phyloP scores from a whole-genome alignment of 2,329 filamentous ascomycete genomes.

The Fusarium oxysporum region DNA sequence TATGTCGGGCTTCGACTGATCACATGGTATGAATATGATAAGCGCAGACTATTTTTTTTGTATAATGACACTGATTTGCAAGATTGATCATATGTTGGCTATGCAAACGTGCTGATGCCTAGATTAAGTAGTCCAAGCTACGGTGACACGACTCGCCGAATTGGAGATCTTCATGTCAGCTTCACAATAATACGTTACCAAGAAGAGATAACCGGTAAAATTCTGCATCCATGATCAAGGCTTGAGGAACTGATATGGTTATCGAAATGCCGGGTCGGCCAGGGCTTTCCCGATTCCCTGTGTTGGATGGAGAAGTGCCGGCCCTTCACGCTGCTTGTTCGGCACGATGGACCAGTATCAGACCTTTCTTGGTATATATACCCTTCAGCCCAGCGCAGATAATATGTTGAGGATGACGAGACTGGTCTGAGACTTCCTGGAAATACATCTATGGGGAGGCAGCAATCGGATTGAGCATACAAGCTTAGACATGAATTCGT shows the following conservation, averaged over 20 bases:
- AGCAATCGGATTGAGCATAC: not conserved
- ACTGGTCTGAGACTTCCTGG: not conserved
- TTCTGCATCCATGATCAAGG: not conserved
- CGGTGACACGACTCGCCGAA: not conserved
- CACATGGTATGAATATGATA: not conserved
- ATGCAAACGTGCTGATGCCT: not conserved
- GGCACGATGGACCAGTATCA: not conserved
- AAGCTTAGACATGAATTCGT: not conserved
- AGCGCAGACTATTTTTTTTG: not conserved
- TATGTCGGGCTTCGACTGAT: not conserved
- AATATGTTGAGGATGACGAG: not conserved
- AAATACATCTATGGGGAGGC: not conserved
- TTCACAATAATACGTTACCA: not conserved
- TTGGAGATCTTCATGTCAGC: not conserved
- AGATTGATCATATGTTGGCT: not conserved
- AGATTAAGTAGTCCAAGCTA: not conserved
- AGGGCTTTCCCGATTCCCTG: slow-evolving; percentile 20
- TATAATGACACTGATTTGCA: not conserved
- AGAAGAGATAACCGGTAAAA: not conserved
- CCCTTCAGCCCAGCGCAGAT: no score
- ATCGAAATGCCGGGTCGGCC: not conserved
- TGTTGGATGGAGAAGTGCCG: slow-evolving; percentile 16
- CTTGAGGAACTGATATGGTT: not conserved
- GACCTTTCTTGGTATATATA: not conserved
- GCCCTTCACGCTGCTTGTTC: not conserved